Percentiles rank a stretch among this genome's conserved stretches.
phyloP scores from a whole-genome alignment of 2,329 filamentous ascomycete genomes.

The Fulvia fulva region DNA sequence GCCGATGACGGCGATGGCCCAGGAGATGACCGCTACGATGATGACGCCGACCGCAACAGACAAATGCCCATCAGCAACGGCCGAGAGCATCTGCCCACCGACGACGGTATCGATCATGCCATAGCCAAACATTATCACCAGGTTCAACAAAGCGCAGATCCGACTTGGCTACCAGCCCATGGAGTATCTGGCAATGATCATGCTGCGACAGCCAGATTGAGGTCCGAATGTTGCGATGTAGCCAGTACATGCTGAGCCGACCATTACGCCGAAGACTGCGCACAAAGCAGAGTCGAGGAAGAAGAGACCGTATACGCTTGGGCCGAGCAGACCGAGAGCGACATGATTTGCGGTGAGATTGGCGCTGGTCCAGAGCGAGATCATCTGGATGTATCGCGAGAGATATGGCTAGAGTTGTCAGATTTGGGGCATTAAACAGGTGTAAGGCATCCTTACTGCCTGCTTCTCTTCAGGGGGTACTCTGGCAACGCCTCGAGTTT shows the following conservation, averaged over 20 bases:
- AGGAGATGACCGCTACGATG: slow-evolving; percentile 34
- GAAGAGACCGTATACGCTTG: slow-evolving; percentile 39
- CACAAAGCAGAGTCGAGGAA: slow-evolving; percentile 46
- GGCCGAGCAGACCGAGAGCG: slow-evolving; percentile 42
- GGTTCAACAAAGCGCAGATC: slow-evolving; percentile 51
- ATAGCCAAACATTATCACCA: slow-evolving; percentile 56
- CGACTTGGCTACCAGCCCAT: slow-evolving; percentile 57
- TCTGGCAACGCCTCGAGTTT: slow-evolving; percentile 12
- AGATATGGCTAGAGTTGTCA: not conserved
- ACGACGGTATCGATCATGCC: slow-evolving; percentile 57
- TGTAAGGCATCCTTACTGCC: slow-evolving; percentile 1
- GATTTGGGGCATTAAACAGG: not conserved
- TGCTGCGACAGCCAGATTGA: slow-evolving; percentile 49
- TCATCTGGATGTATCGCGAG: slow-evolving; percentile 15
- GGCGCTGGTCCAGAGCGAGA: slow-evolving; percentile 17
- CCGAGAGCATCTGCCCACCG: slow-evolving; percentile 58
- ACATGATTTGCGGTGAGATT: slow-evolving; percentile 36
- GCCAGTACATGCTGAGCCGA: slow-evolving; percentile 43
- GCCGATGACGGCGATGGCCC: slow-evolving; percentile 15
- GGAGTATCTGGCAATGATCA: slow-evolving; percentile 49
- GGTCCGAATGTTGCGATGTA: slow-evolving; percentile 52
- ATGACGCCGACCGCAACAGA: slow-evolving; percentile 58
- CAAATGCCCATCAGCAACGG: slow-evolving; percentile 52
- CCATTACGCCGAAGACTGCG: slow-evolving; percentile 43
- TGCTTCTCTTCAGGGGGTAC: slow-evolving; percentile 11